Evolutionary conservation across 805 yeast genomes (phyloP), one percentile per base, ranked within the genome.

Genomic region (Danielia oregonensis): DNA sequence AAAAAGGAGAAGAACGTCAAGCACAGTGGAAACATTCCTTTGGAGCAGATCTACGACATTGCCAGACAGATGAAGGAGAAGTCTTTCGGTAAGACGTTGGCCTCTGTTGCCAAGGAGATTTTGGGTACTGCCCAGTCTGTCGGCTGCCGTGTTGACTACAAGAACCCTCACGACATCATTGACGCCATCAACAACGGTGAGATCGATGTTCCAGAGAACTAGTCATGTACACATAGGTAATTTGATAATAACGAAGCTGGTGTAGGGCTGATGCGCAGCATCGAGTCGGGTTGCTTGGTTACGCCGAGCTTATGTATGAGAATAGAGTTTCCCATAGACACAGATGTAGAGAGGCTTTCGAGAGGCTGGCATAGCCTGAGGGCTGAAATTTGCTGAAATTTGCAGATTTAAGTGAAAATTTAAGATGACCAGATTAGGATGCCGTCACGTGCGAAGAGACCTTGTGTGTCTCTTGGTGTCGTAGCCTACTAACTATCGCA

Each of bases 1-100:
- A 93, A 93, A 94, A 93, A 93, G 95, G 97, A 93, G 70, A 93
- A 93, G 93, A 91, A 93, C 79, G 86, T 93, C 73, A 88, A 89
- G 82, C 98, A 93, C 86, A 82, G 81, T 70, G 98, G 98, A 79
- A 93, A 91, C 91, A 80, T 93, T 64, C 87, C 96, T 63, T 79
- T 93, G 63, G 95, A 88, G 63, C 96, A 91, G 76, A 86, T 93
- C 74, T 78, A 78, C 71, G 96, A 88, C 70, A 85, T 93, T 66
- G 97, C 98, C 62, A 89, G 96, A 76, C 82, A 82, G 67, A 91
- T 93, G 97, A 82, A 78, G 72, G 87, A 84, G 70, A 93, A 93
- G 79, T 88, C 97, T 49, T 87, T 93, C 72, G 96, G 98, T 79
- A 91, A 88, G 86, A 86, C 63, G 74, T 83, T 93, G 70, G 87